A percentile compares a stretch with the other conserved stretches of the same genome.
Conservation (phyloP, 116 monocot species). For the Iris pallida region DNA sequence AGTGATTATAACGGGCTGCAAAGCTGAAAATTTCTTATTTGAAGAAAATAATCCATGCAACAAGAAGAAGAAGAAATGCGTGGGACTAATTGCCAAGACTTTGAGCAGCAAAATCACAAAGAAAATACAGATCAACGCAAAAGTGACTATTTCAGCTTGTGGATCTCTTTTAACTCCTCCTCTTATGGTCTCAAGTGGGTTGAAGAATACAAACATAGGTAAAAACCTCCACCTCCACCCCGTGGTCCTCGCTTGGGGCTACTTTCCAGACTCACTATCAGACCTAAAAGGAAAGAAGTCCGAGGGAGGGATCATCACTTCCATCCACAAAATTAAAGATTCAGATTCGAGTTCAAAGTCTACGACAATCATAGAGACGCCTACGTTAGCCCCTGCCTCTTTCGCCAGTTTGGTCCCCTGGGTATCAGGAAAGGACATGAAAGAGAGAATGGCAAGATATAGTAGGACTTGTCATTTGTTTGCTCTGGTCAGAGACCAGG, state of each 20-base stretch:
- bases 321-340: constrained; percentile 45
- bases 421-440: constrained; percentile 64
- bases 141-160: constrained; percentile 62
- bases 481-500: constrained; percentile 54
- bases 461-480: constrained; percentile 51
- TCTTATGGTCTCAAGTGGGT: constrained; percentile 52
- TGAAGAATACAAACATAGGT: constrained; percentile 70
- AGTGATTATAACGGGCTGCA: constrained; percentile 68
- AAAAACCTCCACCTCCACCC: constrained; percentile 84
- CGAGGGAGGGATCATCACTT: constrained; percentile 86
- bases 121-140: constrained; percentile 45
- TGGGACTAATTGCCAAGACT: constrained; percentile 44
- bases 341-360: constrained; percentile 4
- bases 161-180: constrained; percentile 72
- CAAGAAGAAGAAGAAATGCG: constrained; percentile 34
- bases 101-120: constrained; percentile 20
- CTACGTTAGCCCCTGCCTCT: constrained; percentile 37
- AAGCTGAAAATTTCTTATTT: constrained; percentile 61
- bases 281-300: constrained; percentile 45
- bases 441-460: constrained; percentile 63
- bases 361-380: constrained; percentile 53
- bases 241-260: constrained; percentile 64
- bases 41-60: constrained; percentile 17
- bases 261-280: constrained; percentile 51
- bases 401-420: constrained; percentile 48